Evolutionary conservation across 2,329 filamentous ascomycete genomes (phyloP).

Genomic region (Periconia sp.): DNA sequence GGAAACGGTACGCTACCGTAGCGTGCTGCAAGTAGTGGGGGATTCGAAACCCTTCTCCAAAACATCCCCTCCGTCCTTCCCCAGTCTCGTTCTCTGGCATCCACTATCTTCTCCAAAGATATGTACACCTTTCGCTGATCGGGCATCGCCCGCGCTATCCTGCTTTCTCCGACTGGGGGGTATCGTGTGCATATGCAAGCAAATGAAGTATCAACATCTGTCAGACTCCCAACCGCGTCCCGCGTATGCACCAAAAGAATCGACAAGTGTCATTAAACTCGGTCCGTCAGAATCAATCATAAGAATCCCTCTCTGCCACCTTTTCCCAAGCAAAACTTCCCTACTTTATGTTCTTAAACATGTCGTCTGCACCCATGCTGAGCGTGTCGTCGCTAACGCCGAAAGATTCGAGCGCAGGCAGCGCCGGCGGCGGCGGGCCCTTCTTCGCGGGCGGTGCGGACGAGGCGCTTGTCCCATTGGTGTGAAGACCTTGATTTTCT

Average conservation of each 20-base stretch:
- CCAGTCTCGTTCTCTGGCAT: constrained; percentile 12
- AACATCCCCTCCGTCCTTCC: constrained; percentile 18
- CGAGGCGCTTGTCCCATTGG: constrained; percentile 25
- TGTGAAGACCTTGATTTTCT: constrained; percentile 26
- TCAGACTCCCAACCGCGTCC: constrained; percentile 32
- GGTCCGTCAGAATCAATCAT: constrained; percentile 36
- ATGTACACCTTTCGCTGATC: constrained; percentile 10
- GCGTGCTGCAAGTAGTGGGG: constrained; percentile 14
- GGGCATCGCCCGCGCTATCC: constrained; percentile 17
- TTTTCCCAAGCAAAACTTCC: constrained; percentile 1
- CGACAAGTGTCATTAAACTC: constrained; percentile 40
- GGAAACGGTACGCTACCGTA: constrained; percentile 21
- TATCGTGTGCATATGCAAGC: constrained; percentile 47
- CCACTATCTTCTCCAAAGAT: constrained; percentile 13
- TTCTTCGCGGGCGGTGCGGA: constrained; percentile 28
- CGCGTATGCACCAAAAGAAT: constrained; percentile 27
- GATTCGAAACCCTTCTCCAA: constrained; percentile 17
- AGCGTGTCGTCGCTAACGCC: constrained; percentile 42
- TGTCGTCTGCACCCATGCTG: constrained; percentile 43
- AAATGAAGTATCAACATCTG: constrained; percentile 39
- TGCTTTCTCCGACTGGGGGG: constrained; percentile 39
- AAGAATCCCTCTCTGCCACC: constrained; percentile 18
- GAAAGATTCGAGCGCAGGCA: constrained; percentile 46
- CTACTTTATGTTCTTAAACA: constrained; percentile 50
- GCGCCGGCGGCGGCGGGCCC: constrained; percentile 47